These are phyloP conservation scores for Trypanosoma vivax DNA, from an alignment of 208 protist species.

Conservation along the genomic window DNA sequence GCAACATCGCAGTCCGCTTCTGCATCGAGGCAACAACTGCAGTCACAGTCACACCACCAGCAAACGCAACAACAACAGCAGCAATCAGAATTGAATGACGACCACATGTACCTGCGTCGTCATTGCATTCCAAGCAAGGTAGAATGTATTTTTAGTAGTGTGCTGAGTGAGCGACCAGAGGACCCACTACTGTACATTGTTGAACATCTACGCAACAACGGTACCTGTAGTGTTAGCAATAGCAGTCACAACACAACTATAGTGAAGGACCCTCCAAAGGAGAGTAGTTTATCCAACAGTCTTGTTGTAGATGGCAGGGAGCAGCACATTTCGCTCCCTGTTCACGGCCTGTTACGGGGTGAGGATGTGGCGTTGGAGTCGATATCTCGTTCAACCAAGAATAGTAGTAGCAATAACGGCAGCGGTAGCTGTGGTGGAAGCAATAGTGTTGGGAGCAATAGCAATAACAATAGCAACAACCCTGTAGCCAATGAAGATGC, in stretches of 20 bases:
- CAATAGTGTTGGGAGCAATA: too few relatives aligned
- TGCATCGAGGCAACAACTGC: conserved; percentile 4
- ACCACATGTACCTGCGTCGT: conserved; percentile 12
- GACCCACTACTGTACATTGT: conserved; percentile 39
- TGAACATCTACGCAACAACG: conserved; percentile 17
- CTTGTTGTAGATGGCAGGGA: not conserved
- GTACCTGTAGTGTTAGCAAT: conserved; percentile 9
- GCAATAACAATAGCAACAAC: too few relatives aligned
- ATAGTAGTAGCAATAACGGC: too few relatives aligned
- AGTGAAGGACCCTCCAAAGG: not conserved
- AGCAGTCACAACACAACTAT: not conserved
- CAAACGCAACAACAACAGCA: not conserved
- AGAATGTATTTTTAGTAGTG: conserved; percentile 36
- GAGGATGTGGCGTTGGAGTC: too few relatives aligned
- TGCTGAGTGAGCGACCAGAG: conserved; percentile 36
- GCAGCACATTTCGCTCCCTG: too few relatives aligned
- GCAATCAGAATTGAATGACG: conserved; percentile 5
- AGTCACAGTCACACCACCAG: conserved; percentile 15
- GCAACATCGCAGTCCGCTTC: conserved; percentile 1
- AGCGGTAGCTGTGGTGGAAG: too few relatives aligned
- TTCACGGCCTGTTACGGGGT: too few relatives aligned
- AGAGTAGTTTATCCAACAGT: not conserved
- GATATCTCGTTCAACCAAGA: too few relatives aligned
- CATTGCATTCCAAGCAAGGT: conserved; percentile 23
- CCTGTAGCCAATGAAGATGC: too few relatives aligned